Percentiles rank a stretch among this genome's conserved stretches.
Conservation (phyloP, 2,329 filamentous ascomycete genomes). For the Xylaria arbuscula region DNA sequence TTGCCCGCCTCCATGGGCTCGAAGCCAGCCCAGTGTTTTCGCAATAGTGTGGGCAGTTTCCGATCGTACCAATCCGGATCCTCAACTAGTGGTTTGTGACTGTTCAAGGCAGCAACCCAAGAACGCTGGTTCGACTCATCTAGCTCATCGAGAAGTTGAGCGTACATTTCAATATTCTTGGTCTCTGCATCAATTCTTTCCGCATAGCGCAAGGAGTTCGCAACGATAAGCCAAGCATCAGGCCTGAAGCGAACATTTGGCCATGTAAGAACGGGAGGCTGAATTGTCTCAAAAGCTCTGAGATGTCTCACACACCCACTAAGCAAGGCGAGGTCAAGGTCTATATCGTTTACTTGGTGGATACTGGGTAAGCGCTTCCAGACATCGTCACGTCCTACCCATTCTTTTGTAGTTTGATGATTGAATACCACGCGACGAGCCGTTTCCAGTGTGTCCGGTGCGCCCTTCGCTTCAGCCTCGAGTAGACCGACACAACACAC, state of each 20-base stretch:
- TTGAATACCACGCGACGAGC: slow-evolving; percentile 49
- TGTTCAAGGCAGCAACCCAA: slow-evolving; percentile 46
- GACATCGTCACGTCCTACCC: slow-evolving; percentile 47
- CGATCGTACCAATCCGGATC: slow-evolving; percentile 50
- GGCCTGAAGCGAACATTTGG: slow-evolving; percentile 49
- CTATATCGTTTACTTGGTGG: slow-evolving; percentile 38
- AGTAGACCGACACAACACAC: slow-evolving; percentile 47
- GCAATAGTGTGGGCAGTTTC: slow-evolving; percentile 44
- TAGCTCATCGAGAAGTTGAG: slow-evolving; percentile 47
- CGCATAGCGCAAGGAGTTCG: slow-evolving; percentile 49
- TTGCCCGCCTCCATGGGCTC: slow-evolving; percentile 52
- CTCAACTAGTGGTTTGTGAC: slow-evolving; percentile 49
- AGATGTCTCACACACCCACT: slow-evolving; percentile 49
- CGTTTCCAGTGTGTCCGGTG: slow-evolving; percentile 40
- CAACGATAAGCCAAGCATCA: slow-evolving; percentile 49
- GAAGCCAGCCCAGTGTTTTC: slow-evolving; percentile 49
- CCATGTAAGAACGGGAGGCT: slow-evolving; percentile 47
- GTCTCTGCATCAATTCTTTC: slow-evolving; percentile 45
- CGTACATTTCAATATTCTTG: slow-evolving; percentile 43
- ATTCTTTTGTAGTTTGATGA: slow-evolving; percentile 51
- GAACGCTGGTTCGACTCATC: slow-evolving; percentile 46
- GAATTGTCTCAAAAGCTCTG: slow-evolving; percentile 44
- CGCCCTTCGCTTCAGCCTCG: slow-evolving; percentile 43
- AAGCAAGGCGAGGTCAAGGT: slow-evolving; percentile 47
- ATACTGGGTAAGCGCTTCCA: slow-evolving; percentile 46